Evolutionary conservation across 768 basidiomycete species (phyloP), one percentile per base, ranked within the genome.

Genomic region (Tubosaeta sp.): DNA sequence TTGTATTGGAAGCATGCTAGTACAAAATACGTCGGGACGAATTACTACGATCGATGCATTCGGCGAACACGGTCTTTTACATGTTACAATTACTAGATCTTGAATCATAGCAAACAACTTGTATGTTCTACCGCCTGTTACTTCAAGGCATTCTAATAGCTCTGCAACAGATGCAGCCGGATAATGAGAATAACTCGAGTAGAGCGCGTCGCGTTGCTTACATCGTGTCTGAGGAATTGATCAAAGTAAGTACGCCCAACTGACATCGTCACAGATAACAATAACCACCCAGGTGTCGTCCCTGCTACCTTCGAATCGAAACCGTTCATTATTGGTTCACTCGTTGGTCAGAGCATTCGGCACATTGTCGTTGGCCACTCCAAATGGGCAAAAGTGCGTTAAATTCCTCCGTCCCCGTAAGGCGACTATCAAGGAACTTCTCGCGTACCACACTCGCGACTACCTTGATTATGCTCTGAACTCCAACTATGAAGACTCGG

Each of bases 231-330:
- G 71, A 79, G 42, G 81, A 83, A 22, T 72, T 85, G 2, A 76
- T 71, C 36, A 82, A 77, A 67, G 82, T 78, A 21, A 47, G 61
- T 42, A 12, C 35, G 14, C n/a, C 8, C 4, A 35, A 8, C 25
- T 27, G 25, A 27, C 40, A 22, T n/a, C 42, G 45, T 13, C 25
- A 8, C 14, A 19, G 55, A 39, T 47, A 43, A 4, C 49, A 13
- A 30, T 27, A 11, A 30, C 13, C 32, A 34, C 7, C 8, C 41
- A 79, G 76, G 62, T 71, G 24, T 75, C 77, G 3, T 80, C 79
- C 4, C 72, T 81, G 4, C 75, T 93, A 1, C 87, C 87, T 7
- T 87, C 85, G 1, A 90, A 90, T 59, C 76, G 61, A 49, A 77
- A 81, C 36, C 76, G 86, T 27, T 89, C 87, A 0, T 57, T 78